Percentiles rank a stretch among this genome's conserved stretches.
phyloP scores from a whole-genome alignment of 257 asterid species.

The Buddleja alternifolia region DNA sequence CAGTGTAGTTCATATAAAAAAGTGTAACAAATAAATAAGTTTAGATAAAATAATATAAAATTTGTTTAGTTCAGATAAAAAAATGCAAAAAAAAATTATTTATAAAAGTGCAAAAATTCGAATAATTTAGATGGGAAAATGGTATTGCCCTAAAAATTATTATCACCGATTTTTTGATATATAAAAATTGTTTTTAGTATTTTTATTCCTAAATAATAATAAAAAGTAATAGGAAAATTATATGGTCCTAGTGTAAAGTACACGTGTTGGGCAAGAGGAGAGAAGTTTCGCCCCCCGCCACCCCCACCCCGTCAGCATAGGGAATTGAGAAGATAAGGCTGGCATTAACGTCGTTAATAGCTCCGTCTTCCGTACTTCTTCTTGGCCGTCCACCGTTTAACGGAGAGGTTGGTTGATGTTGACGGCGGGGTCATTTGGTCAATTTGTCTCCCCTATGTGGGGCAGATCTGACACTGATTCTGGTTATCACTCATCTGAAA shows the following conservation, averaged over 20 bases:
- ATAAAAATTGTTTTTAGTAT: too few species aligned
- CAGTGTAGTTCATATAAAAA: too few species aligned
- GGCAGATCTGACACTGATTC: conserved; percentile 39
- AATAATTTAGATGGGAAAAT: too few species aligned
- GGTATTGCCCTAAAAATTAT: too few species aligned
- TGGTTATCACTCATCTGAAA: conserved; percentile 11
- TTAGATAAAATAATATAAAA: too few species aligned
- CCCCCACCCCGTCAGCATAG: conserved; percentile 29
- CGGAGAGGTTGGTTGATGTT: conserved; percentile 27
- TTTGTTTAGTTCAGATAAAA: too few species aligned
- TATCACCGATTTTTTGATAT: too few species aligned
- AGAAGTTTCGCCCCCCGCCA: conserved; percentile 7
- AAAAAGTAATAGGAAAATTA: too few species aligned
- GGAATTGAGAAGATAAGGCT: conserved; percentile 48
- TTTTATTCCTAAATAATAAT: too few species aligned
- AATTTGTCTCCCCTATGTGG: conserved; percentile 39
- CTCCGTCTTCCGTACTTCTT: conserved; percentile 17
- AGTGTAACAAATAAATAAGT: too few species aligned
- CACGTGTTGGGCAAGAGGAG: conserved; percentile 23
- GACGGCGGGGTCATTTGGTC: conserved; percentile 45
- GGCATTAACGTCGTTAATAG: conserved; percentile 32
- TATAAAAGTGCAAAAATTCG: too few species aligned
- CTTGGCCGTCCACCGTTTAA: conserved; percentile 2
- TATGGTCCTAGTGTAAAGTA: background rate
- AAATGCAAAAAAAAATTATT: too few species aligned